Evolutionary conservation across 768 basidiomycete genomes (phyloP), one percentile per base, ranked within the genome.

Genomic region (Piloderma croceum): DNA sequence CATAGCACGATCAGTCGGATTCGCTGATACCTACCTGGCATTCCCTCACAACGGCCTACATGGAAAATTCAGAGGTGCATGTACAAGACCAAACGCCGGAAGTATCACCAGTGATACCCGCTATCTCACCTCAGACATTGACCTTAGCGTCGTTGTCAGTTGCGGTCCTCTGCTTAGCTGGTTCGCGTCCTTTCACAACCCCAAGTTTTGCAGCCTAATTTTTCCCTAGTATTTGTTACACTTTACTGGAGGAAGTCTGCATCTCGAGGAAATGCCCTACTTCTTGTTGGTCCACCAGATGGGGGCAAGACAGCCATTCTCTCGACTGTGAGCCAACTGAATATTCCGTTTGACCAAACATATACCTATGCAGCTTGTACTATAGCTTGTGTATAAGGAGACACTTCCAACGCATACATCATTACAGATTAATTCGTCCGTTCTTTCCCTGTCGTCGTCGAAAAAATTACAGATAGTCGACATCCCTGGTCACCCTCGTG

Each of bases 401-500:
- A 69, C 76, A 1, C 57, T 83, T 9, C 77, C 76, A 31, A 84
- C 84, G 3, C 81, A 86, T 49, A 78, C 84, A 3, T 90, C 89
- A 0, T 65, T 91, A 54, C 89, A 91, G 57, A 69, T 72, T 4
- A 91, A 88, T 56, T 62, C 70, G 1, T 72, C 76, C 4, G 48
- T 69, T 4, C 56, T 81, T 24, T 43, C 60, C 5, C 49, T 81
- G n/a, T 55, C 61, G 5, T 46, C 64, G 2, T 67, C 64, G 31
- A 74, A 71, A 49, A 53, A 60, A 11, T 54, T 83, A 33, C 73
- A 68, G 29, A 60, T 85, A 10, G 65, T 89, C 13, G 89, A 91
- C 58, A 62, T 91, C 31, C 89, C 89, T 6, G 89, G 89, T n/a
- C 89, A 91, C 57, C 83, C 88, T 7, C 75, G 89, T 31, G 73